Percentiles rank a stretch among this genome's conserved stretches.
Conservation (phyloP, 139 green algal genomes). For the Coelastrella sp. region DNA sequence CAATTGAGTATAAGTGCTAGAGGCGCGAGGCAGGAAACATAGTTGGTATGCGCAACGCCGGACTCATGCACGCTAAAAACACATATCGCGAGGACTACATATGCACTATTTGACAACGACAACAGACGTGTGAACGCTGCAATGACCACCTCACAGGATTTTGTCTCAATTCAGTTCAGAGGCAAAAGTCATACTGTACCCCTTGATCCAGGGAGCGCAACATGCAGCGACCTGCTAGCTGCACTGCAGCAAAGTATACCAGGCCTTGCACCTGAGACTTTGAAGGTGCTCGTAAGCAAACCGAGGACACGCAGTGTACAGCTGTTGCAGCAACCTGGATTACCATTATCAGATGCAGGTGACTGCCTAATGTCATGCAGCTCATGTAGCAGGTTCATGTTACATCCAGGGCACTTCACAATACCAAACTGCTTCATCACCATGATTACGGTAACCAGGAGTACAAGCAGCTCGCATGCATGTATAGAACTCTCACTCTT, state of each 20-base stretch:
- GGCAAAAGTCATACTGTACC: not conserved
- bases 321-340: not conserved
- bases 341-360: not conserved
- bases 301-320: not conserved
- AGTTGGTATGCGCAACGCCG: too few species aligned
- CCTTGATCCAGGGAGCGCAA: not conserved
- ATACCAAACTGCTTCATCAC: too few species aligned
- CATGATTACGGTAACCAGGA: too few species aligned
- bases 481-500: too few species aligned
- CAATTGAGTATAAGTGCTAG: too few species aligned
- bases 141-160: not conserved
- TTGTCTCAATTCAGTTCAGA: not conserved
- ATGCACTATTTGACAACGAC: too few species aligned
- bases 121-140: too few species aligned
- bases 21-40: too few species aligned
- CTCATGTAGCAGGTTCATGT: not conserved
- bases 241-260: not conserved
- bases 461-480: too few species aligned
- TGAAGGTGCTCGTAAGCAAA: conserved; percentile 29
- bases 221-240: not conserved
- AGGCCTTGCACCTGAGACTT: not conserved
- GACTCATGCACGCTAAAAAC: too few species aligned
- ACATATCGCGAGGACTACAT: too few species aligned
- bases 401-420: too few species aligned
- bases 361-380: not conserved